Base-by-base conservation (phyloP, 75 land plant species). In the Cupressus sempervirens region DNA sequence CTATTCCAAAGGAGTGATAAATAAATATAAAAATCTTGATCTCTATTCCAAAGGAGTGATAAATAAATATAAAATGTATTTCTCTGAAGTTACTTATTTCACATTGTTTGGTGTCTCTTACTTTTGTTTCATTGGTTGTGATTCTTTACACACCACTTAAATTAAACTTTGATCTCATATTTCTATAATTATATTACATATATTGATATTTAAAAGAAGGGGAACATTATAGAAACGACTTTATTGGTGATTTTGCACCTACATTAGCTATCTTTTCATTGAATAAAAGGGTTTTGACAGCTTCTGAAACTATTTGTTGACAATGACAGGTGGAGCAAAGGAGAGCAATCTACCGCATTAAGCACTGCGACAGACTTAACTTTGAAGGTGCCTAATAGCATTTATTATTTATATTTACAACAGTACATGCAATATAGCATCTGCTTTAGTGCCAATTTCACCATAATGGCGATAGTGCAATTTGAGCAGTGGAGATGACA, bases 331-430 rank as follows among this genome's bases (percentile, higher is more conserved):
- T 93, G 96, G 96, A 82, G 92, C 84, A 89, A 86, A 77, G 96
- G 93, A 79, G 99, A 97, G 87, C 99, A 97, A 80, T 91, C 98
- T 29, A 86, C 94, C 76, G 99, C 99, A 23, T 56, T 96, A 67
- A 90, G 89, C 52, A 96, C 92, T 76, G 94, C 96, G 4, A 92
- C 92, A 87, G 91, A 90, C 77, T 87, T 87, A 85, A 84, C 86
- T 54, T 85, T 94, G 83, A 92, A 92, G 98, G 99, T 93, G 80
- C 54, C 45, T 77, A 79, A 26, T 6, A n/a, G n/a, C n/a, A n/a
- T n/a, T n/a, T n/a, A 2, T 0, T 77, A 43, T 48, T 14, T 32
- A 79, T 79, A 35, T 38, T 82, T n/a, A n/a, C n/a, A n/a, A n/a
- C n/a, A n/a, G n/a, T 79, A 76, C 38, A 32, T 76, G 40, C 20